Base-by-base conservation (phyloP, 495 filamentous ascomycete genomes). In the Penicillium odoratum region DNA sequence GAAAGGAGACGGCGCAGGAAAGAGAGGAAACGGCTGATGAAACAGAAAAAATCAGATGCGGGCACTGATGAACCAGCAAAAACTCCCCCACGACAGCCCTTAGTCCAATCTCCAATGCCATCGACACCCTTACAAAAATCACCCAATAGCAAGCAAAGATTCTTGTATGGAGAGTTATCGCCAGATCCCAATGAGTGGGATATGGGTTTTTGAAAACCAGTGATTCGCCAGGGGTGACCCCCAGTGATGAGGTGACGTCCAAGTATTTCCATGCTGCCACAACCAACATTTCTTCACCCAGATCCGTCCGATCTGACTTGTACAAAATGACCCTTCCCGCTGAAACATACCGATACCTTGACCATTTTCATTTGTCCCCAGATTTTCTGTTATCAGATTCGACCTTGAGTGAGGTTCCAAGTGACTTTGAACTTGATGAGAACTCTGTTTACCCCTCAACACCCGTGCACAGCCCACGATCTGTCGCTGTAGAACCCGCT, bases 211-310 rank as follows among this genome's bases (percentile, higher is more conserved):
- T 71, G 65, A 65, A 38, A 13, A 51, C 75, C 75, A 58, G 64
- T 73, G 75, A 78, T 74, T 75, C 65, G 59, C 69, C 60, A 63
- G 62, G 59, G 45, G 50, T 69, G 62, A 70, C 62, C 59, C 61
- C 67, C 57, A 56, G 71, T 63, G 73, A 73, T 75, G 75, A 78
- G 74, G 74, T 74, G 56, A 67, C 58, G 64, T 78, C 75, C 5
- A 74, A 72, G 56, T 77, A 75, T 62, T 78, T 78, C 57, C 51
- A 31, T 11, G 10, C 29, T 4, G 26, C 16, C n/a, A 34, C 34
- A 16, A n/a, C 30, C 5, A 30, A 43, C 21, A 43, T n/a, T 30
- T 15, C 26, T 16, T 30, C 46, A n/a, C 11, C 25, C 13, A 26
- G 11, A 16, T 11, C 25, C 0, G 13, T n/a, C 26, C 42, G 29